Evolutionary conservation across 140 eudicot species (phyloP).

Genomic region (Erigeron philadelphicus): DNA sequence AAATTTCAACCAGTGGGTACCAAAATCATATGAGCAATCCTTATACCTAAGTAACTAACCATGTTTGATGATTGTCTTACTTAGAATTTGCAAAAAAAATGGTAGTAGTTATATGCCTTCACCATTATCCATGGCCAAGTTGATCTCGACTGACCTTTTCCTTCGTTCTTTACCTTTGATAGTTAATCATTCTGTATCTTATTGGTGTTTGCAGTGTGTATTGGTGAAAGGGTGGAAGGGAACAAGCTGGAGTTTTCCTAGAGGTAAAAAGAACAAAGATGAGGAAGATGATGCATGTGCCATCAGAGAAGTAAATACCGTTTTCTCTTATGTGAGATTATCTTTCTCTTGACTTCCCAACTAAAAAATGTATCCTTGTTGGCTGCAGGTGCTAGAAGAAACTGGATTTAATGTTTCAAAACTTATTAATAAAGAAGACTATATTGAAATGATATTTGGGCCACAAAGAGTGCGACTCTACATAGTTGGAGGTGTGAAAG

Average conservation of each 20-base stretch:
- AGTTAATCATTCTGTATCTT: background rate
- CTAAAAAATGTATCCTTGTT: conserved; percentile 6
- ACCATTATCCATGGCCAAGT: background rate
- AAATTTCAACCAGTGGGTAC: background rate
- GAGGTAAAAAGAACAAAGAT: conserved; percentile 94
- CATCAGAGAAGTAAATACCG: conserved; percentile 64
- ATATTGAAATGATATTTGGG: conserved; percentile 81
- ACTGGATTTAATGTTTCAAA: conserved; percentile 90
- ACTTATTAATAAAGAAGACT: conserved; percentile 79
- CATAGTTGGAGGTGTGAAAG: conserved; percentile 90
- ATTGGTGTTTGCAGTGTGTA: conserved; percentile 55
- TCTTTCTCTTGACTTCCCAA: background rate
- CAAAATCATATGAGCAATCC: background rate
- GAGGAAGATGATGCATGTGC: conserved; percentile 99
- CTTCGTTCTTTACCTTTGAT: too few species aligned
- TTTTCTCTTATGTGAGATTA: conserved; percentile 1
- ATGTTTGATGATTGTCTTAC: background rate
- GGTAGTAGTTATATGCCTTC: background rate
- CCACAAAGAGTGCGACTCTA: conserved; percentile 94
- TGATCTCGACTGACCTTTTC: background rate
- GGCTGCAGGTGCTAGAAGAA: conserved; percentile 90
- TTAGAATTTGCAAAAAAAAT: background rate
- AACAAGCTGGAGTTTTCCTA: conserved; percentile 98
- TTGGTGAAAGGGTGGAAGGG: conserved; percentile 99
- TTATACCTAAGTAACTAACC: background rate